Percentiles rank a stretch among this genome's conserved stretches.
Conservation (phyloP, 495 filamentous ascomycete genomes). For the Talaromyces borbonicus region DNA sequence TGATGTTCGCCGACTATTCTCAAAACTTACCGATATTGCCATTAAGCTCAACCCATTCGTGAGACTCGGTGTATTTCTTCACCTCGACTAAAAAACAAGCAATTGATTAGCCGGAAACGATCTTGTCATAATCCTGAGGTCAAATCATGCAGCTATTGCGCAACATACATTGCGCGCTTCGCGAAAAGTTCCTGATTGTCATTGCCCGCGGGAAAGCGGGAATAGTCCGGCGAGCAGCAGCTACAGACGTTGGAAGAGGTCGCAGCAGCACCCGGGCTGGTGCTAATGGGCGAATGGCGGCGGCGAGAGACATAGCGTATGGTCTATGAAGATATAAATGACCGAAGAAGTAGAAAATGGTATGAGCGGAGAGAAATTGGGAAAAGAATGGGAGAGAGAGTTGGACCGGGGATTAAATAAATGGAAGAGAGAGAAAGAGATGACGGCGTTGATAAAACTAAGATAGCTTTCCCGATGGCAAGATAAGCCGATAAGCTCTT, state of each 20-base stretch:
- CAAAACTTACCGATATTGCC: conserved; percentile 40
- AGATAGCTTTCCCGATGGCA: too few species aligned
- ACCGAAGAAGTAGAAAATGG: conserved; percentile 11
- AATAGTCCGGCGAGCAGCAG: conserved; percentile 23
- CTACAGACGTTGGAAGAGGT: conserved; percentile 29
- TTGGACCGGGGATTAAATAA: too few species aligned
- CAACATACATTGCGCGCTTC: conserved; percentile 35
- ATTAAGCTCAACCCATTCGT: conserved; percentile 92
- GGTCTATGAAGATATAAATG: conserved; percentile 11
- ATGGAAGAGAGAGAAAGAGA: too few species aligned
- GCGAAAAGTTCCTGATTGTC: conserved; percentile 37
- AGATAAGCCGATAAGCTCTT: not conserved
- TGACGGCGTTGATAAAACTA: too few species aligned
- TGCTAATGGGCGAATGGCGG: conserved; percentile 33
- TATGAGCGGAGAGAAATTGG: conserved; percentile 13
- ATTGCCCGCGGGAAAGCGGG: conserved; percentile 43
- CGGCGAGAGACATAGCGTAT: conserved; percentile 27
- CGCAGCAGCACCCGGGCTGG: conserved; percentile 34
- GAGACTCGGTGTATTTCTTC: conserved; percentile 92
- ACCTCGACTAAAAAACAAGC: conserved; percentile 33
- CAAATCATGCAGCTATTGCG: conserved; percentile 9
- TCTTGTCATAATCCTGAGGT: not conserved
- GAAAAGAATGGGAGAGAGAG: conserved; percentile 6
- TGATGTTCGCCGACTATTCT: too few species aligned
- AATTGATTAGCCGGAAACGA: conserved; percentile 4